Base-by-base conservation (phyloP, 208 protist genomes). In the Wallacemonas rigidus region DNA sequence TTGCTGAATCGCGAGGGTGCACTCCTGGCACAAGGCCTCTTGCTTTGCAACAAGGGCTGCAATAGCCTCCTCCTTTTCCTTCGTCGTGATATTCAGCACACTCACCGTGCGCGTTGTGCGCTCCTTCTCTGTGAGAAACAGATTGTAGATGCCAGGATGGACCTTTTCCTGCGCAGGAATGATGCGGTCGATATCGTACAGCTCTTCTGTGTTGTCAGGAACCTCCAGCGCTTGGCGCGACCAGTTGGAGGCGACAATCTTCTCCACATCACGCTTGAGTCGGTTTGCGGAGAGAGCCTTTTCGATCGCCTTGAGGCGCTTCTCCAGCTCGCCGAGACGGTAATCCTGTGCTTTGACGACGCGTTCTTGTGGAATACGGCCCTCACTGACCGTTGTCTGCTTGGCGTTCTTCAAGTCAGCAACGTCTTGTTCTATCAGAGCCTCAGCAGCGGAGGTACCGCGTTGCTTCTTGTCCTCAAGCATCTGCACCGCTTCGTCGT, bases 341-440 rank as follows among this genome's bases (percentile, higher is more conserved):
- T 90, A 94, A 45, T 95, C 88, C 75, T 95, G 91, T 44, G 91
- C 88, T 72, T 95, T 95, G 15, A 95, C 82, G n/a, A 95, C 86
- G 8, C 88, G 84, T 57, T 95, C 91, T 71, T 94, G 88, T 15
- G 83, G 81, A 51, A 82, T 83, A 63, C 89, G 84, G 68, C 87
- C 74, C 55, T 77, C 80, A 61, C 81, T 85, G 11, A 90, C 74
- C 2, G 79, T 84, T 45, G 85, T 81, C 54, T 84, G 75, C 72
- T 81, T 81, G 62, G 88, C 81, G 15, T 63, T 67, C 69, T 86
- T 85, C 56, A 95, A 74, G 45, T 81, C 74, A 11, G 64, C 69
- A 17, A 85, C 80, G 57, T 89, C 83, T 67, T 91, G 75, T 51
- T 92, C 80, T 71, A 92, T 85, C 3, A 91, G 36, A 36, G 79